Evolutionary conservation across 2,329 filamentous ascomycete species (phyloP).

Genomic region (Aspergillus sp.): DNA sequence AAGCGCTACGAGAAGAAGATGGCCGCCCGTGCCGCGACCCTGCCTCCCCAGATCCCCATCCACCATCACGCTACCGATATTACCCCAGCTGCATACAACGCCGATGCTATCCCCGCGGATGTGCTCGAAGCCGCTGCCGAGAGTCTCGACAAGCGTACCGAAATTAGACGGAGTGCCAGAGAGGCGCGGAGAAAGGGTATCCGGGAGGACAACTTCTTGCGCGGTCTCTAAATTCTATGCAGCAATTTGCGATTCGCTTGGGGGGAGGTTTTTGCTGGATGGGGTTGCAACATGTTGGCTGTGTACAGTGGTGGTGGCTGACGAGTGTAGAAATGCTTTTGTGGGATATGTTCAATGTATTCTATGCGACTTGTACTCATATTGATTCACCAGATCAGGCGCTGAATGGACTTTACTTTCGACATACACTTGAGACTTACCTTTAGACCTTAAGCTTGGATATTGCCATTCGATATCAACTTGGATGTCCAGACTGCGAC

Average conservation of each 20-base stretch:
- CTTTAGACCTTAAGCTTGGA: no score
- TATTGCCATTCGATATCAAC: no score
- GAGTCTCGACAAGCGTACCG: slow-evolving; percentile 39
- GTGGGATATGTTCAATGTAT: slow-evolving; percentile 30
- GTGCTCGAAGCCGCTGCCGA: slow-evolving; percentile 36
- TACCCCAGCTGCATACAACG: slow-evolving; percentile 41
- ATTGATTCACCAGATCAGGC: slow-evolving; percentile 23
- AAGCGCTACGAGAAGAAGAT: slow-evolving; percentile 51
- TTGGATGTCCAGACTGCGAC: no score
- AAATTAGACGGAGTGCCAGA: slow-evolving; percentile 49
- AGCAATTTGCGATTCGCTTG: neutral
- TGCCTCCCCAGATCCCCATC: slow-evolving; percentile 45
- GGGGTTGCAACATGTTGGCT: slow-evolving; percentile 6
- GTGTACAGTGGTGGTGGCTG: slow-evolving; percentile 18
- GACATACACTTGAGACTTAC: no score
- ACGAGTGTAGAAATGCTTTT: neutral
- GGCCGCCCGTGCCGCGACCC: slow-evolving; percentile 40
- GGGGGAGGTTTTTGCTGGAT: slow-evolving; percentile 8
- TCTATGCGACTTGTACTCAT: slow-evolving; percentile 31
- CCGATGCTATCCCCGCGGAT: slow-evolving; percentile 23
- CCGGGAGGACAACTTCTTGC: slow-evolving; percentile 51
- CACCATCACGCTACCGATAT: slow-evolving; percentile 50
- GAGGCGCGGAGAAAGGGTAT: slow-evolving; percentile 49
- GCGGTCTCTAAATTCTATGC: slow-evolving; percentile 41
- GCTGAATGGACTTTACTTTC: slow-evolving; percentile 11